Percentiles rank a stretch among this genome's conserved stretches.
Evolutionary conservation across 352 stramenopile species (phyloP).

Genomic region (Pythium phragmitis): DNA sequence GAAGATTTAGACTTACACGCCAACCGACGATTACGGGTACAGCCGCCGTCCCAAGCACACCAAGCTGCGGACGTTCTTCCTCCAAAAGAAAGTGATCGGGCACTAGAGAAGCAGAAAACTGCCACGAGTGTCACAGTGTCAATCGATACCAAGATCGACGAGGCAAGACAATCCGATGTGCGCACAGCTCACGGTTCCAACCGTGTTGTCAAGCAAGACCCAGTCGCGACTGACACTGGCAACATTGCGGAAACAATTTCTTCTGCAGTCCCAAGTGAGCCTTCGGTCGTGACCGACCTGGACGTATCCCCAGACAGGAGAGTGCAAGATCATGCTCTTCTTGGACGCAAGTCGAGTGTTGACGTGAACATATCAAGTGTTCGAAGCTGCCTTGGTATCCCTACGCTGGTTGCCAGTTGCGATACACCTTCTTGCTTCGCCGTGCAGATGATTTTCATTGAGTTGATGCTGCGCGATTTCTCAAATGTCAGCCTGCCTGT

Average conservation of each 20-base stretch:
- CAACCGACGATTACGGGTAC: background rate
- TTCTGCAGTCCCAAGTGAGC: no score
- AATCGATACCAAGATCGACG: background rate
- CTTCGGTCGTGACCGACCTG: no score
- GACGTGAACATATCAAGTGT: slow-evolving; percentile 7
- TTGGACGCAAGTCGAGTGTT: slow-evolving; percentile 5
- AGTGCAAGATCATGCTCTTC: background rate
- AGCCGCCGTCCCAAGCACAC: background rate
- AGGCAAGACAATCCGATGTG: background rate
- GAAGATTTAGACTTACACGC: slow-evolving; percentile 1
- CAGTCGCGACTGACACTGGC: background rate
- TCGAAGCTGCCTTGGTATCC: slow-evolving; percentile 20
- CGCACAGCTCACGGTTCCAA: background rate
- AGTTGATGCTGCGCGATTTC: slow-evolving; percentile 30
- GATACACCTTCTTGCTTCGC: slow-evolving; percentile 17
- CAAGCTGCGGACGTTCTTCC: background rate
- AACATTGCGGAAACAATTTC: no score
- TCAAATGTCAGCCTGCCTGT: slow-evolving; percentile 7
- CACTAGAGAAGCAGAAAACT: background rate
- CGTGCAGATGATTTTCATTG: slow-evolving; percentile 26
- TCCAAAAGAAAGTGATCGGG: background rate
- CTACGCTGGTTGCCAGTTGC: background rate
- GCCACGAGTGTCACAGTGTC: background rate
- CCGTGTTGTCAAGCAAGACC: background rate
- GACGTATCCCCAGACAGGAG: background rate